Evolutionary conservation across 2,329 filamentous ascomycete genomes (phyloP), one percentile per base, ranked within the genome.

Genomic region (Stachybotrys chlorohalonatus): DNA sequence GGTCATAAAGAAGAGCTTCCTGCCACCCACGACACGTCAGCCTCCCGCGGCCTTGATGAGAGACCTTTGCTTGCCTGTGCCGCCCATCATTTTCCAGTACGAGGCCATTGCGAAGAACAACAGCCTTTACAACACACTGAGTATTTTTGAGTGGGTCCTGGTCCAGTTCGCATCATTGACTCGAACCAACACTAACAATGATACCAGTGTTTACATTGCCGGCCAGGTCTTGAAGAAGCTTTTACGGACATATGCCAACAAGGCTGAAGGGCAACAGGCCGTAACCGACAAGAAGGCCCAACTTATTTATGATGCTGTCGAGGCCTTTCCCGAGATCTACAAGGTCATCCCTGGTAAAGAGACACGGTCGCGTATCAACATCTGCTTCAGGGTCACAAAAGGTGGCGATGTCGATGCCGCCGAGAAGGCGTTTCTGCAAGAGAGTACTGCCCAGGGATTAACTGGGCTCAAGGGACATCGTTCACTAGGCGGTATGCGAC

Each of bases 101-200:
- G 24, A 24, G 24, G 24, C 24, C 24, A 87, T 94, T 60, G 87
- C 89, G 46, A 95, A 95, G 78, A 95, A 95, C 75, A 94, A 95
- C 75, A 94, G 88, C 62, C 79, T 97, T 31, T 97, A 97, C 76
- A 97, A 97, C 73, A 97, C 93, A 0, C 76, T 97, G 11, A 92
- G 90, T 64, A 95, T 97, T 65, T 96, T 97, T 65, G 92, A 83
- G 82, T 84, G 69, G 66, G 80, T 72, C 36, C 24, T 24, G 24
- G 5, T 13, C 3, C 8, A 42, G 36, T 13, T 11, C 36, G 9
- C 24, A 24, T 24, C 4, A 2, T 3, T 5, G 8, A 36, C 54
- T 39, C 60, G 63, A 48, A 63, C 11, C n/a, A 11, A 11, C 6
- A 42, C 36, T 42, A 42, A 42, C 5, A 2, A 42, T 9, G 5